Base-by-base conservation (phyloP, 345 rosid species). In the Eucalyptus globulus region DNA sequence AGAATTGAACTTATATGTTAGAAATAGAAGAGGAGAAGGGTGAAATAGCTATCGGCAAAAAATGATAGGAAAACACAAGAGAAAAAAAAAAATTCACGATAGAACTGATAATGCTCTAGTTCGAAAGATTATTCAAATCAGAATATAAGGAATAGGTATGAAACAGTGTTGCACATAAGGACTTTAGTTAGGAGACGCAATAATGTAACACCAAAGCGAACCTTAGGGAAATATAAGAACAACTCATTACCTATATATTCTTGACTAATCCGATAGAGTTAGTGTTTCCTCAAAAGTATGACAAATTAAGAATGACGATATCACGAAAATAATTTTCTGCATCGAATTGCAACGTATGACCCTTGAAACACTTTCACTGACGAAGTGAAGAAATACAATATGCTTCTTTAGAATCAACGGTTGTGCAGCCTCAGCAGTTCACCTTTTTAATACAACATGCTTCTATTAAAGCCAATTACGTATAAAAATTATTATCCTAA, bases 131-230 rank as follows among this genome's bases (percentile, higher is more conserved):
- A 24, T 58, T 10, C 13, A 58, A 5, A 58, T 58, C 1, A 22
- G 1, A 5, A 12, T 24, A 56, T 0, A 24, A 13, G 14, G 0
- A 58, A n/a, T n/a, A n/a, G n/a, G n/a, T n/a, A n/a, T 58, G 65
- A 58, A 2, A 26, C 13, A 24, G 5, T 10, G 14, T 58, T n/a
- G 26, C 29, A 58, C 11, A 11, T 58, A 58, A 1, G 14, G 7
- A 58, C n/a, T 5, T 56, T 2, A 51, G 37, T 31, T 7, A n/a
- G 67, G 13, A 60, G 67, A 40, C 5, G 43, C 67, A 12, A 60
- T 1, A 60, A 60, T 27, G 11, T 60, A 12, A 60, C 1, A 0
- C 67, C 27, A 27, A 27, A 40, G 43, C 5, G 8, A 60, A 60
- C 67, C 14, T 60, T 5, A 26, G 15, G 27, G 16, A 60, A 60